phyloP scores from a whole-genome alignment of 2,329 filamentous ascomycete genomes.

The Fusarium compactum region DNA sequence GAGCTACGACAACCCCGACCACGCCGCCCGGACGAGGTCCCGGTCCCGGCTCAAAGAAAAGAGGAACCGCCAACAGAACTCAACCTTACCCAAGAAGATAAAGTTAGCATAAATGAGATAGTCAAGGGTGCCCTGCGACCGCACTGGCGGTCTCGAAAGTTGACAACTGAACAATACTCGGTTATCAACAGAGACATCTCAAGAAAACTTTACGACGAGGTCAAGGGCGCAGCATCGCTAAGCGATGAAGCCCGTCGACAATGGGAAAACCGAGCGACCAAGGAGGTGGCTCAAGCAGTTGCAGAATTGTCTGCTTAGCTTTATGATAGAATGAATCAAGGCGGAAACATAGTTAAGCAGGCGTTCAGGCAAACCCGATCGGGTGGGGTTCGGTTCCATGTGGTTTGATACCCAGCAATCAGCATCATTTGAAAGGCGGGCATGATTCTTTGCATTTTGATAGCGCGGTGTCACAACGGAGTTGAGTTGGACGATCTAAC shows the following conservation, averaged over 20 bases:
- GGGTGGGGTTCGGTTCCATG: conserved; percentile 34
- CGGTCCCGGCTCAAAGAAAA: conserved; percentile 60
- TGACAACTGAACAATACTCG: conserved; percentile 91
- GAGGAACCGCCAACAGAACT: conserved; percentile 77
- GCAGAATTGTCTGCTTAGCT: conserved; percentile 64
- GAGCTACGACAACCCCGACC: conserved; percentile 67
- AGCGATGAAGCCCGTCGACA: conserved; percentile 74
- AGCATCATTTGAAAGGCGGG: conserved; percentile 47
- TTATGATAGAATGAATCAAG: conserved; percentile 51
- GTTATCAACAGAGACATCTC: conserved; percentile 92
- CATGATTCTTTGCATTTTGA: conserved; percentile 46
- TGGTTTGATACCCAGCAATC: conserved; percentile 53
- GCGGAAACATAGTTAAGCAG: conserved; percentile 43
- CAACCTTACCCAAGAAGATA: conserved; percentile 80
- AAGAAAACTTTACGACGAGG: conserved; percentile 83
- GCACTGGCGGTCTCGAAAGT: conserved; percentile 80
- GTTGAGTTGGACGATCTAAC: conserved; percentile 37
- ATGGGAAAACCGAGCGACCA: conserved; percentile 81
- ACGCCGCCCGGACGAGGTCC: conserved; percentile 58
- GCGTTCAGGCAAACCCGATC: conserved; percentile 49
- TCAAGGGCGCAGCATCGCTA: conserved; percentile 66
- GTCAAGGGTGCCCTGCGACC: conserved; percentile 86
- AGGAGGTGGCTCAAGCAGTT: conserved; percentile 83
- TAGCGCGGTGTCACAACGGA: conserved; percentile 46
- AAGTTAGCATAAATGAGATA: conserved; percentile 89